phyloP scores from a whole-genome alignment of 768 basidiomycete genomes.

The Rhizopogon sp. region DNA sequence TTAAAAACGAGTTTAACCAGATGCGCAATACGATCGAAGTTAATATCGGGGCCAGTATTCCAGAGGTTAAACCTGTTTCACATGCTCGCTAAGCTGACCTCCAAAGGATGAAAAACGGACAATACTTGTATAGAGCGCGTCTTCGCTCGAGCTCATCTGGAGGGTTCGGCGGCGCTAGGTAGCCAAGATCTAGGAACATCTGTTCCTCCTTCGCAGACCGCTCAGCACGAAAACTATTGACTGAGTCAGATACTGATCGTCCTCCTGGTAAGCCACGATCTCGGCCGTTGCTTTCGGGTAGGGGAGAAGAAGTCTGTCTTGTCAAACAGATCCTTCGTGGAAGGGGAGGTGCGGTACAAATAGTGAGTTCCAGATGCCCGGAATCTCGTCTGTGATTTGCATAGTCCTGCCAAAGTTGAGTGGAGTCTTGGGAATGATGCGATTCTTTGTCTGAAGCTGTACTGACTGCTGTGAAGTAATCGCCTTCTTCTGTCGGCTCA shows the following conservation, averaged over 20 bases:
- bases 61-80: constrained; percentile 76
- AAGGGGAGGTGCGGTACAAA: constrained; percentile 40
- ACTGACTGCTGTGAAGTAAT: constrained; percentile 25
- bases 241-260: constrained; percentile 27
- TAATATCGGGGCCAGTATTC: constrained; percentile 79
- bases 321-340: constrained; percentile 51
- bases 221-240: constrained; percentile 31
- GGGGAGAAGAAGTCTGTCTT: constrained; percentile 61
- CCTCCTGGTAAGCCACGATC: constrained; percentile 29
- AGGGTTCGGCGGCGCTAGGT: constrained; percentile 77
- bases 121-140: constrained; percentile 78
- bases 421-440: constrained; percentile 10
- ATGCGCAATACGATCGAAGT: constrained; percentile 93
- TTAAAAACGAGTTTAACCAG: constrained; percentile 91
- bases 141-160: constrained; percentile 80
- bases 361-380: constrained; percentile 23
- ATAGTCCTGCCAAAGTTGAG: constrained; percentile 24
- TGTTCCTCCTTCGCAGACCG: constrained; percentile 65
- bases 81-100: constrained; percentile 1
- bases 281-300: constrained; percentile 38
- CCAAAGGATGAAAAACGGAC: constrained; percentile 11
- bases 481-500: constrained; percentile 19
- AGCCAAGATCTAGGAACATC: constrained; percentile 58
- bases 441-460: constrained; percentile 17
- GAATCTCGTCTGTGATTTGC: constrained; percentile 19